phyloP scores from a whole-genome alignment of 2,329 filamentous ascomycete genomes.

The Fusarium hainanense region DNA sequence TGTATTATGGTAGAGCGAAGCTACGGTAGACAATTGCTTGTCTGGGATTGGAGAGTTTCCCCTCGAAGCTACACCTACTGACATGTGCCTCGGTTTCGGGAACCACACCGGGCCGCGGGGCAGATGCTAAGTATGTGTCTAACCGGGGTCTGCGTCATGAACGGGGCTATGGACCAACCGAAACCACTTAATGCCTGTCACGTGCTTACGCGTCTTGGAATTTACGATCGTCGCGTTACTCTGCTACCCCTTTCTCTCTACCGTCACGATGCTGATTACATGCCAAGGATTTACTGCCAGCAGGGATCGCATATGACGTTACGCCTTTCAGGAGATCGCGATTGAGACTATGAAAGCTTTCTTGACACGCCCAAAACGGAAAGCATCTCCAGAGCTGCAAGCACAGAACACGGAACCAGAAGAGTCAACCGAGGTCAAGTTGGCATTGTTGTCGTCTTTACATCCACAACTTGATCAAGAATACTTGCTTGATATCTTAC shows the following conservation, averaged over 20 bases:
- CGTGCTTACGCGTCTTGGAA: constrained; percentile 44
- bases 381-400: constrained; percentile 47
- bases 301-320: not conserved
- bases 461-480: constrained; percentile 73
- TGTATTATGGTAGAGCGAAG: constrained; percentile 24
- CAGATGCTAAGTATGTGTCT: constrained; percentile 31
- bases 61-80: constrained; percentile 36
- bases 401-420: constrained; percentile 59
- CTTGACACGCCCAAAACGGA: constrained; percentile 66
- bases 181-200: constrained; percentile 25
- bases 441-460: constrained; percentile 84
- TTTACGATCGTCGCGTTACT: constrained; percentile 5
- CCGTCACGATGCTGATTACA: not conserved
- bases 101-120: constrained; percentile 42
- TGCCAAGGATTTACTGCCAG: not conserved
- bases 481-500: constrained; percentile 79
- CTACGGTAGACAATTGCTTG: constrained; percentile 23
- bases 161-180: constrained; percentile 28
- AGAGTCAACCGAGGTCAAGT: constrained; percentile 88
- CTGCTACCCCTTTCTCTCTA: not conserved
- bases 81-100: constrained; percentile 56
- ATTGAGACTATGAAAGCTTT: constrained; percentile 66
- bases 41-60: constrained; percentile 6
- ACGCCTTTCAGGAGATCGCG: not conserved
- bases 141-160: constrained; percentile 29